Evolutionary conservation across 768 basidiomycete species (phyloP).

Genomic region (Daedaleopsis nitida): DNA sequence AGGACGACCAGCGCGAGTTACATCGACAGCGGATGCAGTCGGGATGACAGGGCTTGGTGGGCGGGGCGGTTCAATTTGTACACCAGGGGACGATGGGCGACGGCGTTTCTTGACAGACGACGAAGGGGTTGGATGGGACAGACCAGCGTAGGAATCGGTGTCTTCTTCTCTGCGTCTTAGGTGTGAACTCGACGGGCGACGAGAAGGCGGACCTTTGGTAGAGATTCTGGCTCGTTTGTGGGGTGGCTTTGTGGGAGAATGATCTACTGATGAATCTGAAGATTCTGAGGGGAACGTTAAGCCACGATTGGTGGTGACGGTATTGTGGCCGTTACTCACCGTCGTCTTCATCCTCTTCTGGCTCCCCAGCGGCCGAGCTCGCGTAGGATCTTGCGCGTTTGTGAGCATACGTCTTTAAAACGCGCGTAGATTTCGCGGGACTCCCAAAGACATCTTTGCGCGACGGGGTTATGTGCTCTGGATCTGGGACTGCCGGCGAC

Average conservation of each 20-base stretch:
- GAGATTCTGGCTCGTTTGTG: too few species aligned
- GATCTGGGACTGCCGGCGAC: conserved; percentile 9
- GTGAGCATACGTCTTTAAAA: conserved; percentile 11
- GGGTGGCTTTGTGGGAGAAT: too few species aligned
- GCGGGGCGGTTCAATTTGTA: too few species aligned
- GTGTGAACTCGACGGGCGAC: too few species aligned
- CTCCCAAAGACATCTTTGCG: conserved; percentile 5
- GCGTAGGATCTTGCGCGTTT: conserved; percentile 11
- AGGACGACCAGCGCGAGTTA: neutral
- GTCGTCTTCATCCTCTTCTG: neutral
- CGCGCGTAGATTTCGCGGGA: conserved; percentile 3
- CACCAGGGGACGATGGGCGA: neutral
- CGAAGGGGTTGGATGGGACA: neutral
- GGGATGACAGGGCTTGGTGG: too few species aligned
- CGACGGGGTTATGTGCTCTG: neutral
- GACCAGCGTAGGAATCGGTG: neutral
- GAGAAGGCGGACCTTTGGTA: too few species aligned
- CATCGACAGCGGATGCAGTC: too few species aligned
- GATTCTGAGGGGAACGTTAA: neutral
- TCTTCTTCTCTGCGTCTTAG: too few species aligned
- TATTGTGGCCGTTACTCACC: neutral
- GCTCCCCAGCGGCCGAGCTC: neutral
- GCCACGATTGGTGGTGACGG: neutral
- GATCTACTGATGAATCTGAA: neutral
- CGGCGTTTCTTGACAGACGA: neutral